phyloP scores from a whole-genome alignment of 768 basidiomycete genomes.

The Boletus rufocinnamomeus region DNA sequence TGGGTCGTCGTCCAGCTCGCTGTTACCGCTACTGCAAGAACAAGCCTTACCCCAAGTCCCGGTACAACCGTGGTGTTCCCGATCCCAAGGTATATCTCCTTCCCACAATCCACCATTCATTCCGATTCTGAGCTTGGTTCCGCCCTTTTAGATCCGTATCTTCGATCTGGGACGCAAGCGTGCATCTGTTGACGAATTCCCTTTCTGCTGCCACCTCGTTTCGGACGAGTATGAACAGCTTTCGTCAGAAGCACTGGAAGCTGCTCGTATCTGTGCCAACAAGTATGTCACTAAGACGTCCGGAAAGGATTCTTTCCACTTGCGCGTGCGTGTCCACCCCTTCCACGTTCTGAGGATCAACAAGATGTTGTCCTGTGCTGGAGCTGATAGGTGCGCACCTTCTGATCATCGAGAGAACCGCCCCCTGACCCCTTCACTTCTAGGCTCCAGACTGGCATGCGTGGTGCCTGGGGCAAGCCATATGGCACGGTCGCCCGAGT shows the following conservation, averaged over 20 bases:
- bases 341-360: slow-evolving; percentile 99
- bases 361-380: slow-evolving; percentile 99
- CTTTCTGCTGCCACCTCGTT: slow-evolving; percentile 94
- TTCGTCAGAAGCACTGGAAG: slow-evolving; percentile 94
- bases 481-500: slow-evolving; percentile 96
- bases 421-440: neutral
- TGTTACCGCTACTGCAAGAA: slow-evolving; percentile 99
- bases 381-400: slow-evolving; percentile 82
- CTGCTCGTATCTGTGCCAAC: slow-evolving; percentile 99
- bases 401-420: too few species aligned
- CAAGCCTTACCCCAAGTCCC: slow-evolving; percentile 95
- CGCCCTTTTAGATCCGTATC: slow-evolving; percentile 78
- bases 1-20: slow-evolving; percentile 97
- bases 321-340: slow-evolving; percentile 95
- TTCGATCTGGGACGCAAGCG: slow-evolving; percentile 96
- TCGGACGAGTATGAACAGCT: slow-evolving; percentile 99
- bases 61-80: slow-evolving; percentile 99
- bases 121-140: neutral
- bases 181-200: slow-evolving; percentile 97
- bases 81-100: slow-evolving; percentile 73
- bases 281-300: slow-evolving; percentile 98
- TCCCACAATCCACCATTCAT: neutral
- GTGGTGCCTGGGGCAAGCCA: slow-evolving; percentile 99
- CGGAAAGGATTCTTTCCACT: slow-evolving; percentile 98
- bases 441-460: slow-evolving; percentile 96